Evolutionary conservation across 2,329 filamentous ascomycete genomes (phyloP).

Genomic region (Curvularia spicifera): DNA sequence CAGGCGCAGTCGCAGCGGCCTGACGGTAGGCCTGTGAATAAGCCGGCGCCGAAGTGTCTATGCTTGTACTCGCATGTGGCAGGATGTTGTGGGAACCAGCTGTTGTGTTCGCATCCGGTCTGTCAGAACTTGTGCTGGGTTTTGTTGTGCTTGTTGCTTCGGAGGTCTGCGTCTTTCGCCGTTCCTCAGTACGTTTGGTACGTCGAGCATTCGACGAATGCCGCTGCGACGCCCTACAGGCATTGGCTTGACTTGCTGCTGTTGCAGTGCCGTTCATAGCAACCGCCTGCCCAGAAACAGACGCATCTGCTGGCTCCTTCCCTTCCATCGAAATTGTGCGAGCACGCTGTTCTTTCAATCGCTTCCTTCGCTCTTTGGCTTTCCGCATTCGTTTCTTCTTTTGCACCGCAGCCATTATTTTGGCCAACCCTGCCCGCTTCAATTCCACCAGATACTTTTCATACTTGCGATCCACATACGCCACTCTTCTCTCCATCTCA

Average conservation of each 20-base stretch:
- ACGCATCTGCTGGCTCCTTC: conserved; percentile 4
- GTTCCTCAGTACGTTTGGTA: conserved; percentile 29
- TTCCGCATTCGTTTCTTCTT: conserved; percentile 35
- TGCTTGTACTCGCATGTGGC: conserved; percentile 11
- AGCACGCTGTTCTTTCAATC: conserved; percentile 32
- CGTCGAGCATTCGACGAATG: conserved; percentile 27
- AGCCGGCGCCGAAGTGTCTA: conserved; percentile 9
- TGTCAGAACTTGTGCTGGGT: background rate
- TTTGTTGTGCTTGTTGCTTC: conserved; percentile 4
- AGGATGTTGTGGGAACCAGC: conserved; percentile 6
- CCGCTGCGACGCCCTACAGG: conserved; percentile 18
- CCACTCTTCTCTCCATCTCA: conserved; percentile 36
- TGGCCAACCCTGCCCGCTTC: conserved; percentile 29
- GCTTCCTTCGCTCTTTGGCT: conserved; percentile 32
- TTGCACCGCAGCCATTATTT: conserved; percentile 27
- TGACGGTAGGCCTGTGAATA: conserved; percentile 38
- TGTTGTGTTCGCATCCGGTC: background rate
- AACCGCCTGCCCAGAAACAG: background rate
- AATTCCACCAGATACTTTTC: conserved; percentile 25
- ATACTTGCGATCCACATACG: conserved; percentile 28
- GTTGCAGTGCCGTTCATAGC: conserved; percentile 7
- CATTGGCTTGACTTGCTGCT: conserved; percentile 10
- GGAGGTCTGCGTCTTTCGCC: conserved; percentile 9
- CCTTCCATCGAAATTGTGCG: conserved; percentile 18
- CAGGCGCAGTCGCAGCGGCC: conserved; percentile 27